Evolutionary conservation across 2,329 filamentous ascomycete species (phyloP).

Genomic region (Diaporthe aspalathi): DNA sequence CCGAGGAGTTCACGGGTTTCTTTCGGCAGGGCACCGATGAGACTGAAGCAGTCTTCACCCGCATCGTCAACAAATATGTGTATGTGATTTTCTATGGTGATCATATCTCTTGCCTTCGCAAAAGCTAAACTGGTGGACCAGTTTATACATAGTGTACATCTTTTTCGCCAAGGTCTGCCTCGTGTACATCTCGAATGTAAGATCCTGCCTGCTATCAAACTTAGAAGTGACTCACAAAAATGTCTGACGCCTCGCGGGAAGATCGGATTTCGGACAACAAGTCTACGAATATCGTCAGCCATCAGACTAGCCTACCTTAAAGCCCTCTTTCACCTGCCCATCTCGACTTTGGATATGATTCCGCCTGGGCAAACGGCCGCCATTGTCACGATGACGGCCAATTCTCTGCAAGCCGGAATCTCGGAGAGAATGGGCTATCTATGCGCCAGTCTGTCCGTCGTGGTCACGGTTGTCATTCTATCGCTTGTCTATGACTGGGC

Average conservation of each 20-base stretch:
- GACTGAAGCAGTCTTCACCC: conserved; percentile 45
- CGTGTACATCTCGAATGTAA: conserved; percentile 60
- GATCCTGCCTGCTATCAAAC: background rate
- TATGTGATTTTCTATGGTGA: conserved; percentile 38
- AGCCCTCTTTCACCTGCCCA: conserved; percentile 71
- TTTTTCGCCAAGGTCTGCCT: conserved; percentile 74
- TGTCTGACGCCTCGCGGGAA: conserved; percentile 59
- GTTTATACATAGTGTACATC: conserved; percentile 75
- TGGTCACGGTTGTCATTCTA: conserved; percentile 63
- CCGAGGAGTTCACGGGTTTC: conserved; percentile 48
- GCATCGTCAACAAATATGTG: conserved; percentile 47
- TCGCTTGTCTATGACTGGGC: conserved; percentile 69
- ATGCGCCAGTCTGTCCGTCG: conserved; percentile 65
- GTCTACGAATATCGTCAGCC: conserved; percentile 69
- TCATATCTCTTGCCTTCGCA: too few species aligned
- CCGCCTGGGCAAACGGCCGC: conserved; percentile 69
- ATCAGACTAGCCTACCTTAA: conserved; percentile 73
- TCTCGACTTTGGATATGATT: conserved; percentile 71
- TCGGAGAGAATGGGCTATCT: conserved; percentile 70
- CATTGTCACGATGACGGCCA: conserved; percentile 73
- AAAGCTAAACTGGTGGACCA: conserved; percentile 43
- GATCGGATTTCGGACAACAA: conserved; percentile 68
- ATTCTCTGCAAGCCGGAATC: conserved; percentile 70
- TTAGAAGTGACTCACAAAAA: conserved; percentile 70
- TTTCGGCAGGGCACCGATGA: conserved; percentile 42